Percentiles rank a stretch among this genome's conserved stretches.
These are phyloP conservation scores for Mycena galericulata DNA, from an alignment of 768 basidiomycete genomes.

Conservation along the genomic window DNA sequence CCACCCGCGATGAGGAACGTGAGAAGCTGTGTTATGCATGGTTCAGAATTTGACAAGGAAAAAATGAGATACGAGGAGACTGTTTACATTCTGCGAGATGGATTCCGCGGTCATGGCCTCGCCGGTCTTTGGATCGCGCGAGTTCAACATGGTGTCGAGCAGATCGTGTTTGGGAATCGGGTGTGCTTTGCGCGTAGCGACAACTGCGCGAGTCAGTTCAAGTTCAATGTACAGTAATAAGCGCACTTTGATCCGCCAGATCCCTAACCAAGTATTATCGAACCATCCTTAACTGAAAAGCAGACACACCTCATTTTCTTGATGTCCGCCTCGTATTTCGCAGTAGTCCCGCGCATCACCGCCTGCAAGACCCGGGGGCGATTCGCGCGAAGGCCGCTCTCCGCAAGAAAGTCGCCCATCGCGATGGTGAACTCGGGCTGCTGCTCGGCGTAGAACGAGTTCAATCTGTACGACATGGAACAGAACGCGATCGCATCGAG, in stretches of 20 bases:
- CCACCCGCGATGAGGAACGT: slow-evolving; percentile 64
- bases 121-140: slow-evolving; percentile 59
- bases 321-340: slow-evolving; percentile 55
- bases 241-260: slow-evolving; percentile 55
- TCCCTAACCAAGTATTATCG: too few relatives aligned
- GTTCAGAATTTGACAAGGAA: too few relatives aligned
- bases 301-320: slow-evolving; percentile 56
- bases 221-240: slow-evolving; percentile 6
- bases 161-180: slow-evolving; percentile 57
- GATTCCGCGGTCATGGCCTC: slow-evolving; percentile 53
- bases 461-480: slow-evolving; percentile 58
- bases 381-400: slow-evolving; percentile 49
- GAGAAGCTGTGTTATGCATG: slow-evolving; percentile 45
- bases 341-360: slow-evolving; percentile 48
- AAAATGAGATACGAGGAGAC: not conserved
- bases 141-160: slow-evolving; percentile 58
- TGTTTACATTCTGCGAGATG: slow-evolving; percentile 55
- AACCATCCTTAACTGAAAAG: too few relatives aligned
- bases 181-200: slow-evolving; percentile 52
- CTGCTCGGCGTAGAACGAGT: slow-evolving; percentile 58
- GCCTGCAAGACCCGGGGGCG: slow-evolving; percentile 50
- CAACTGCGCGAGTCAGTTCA: slow-evolving; percentile 42
- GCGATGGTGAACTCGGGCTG: slow-evolving; percentile 54
- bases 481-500: slow-evolving; percentile 61
- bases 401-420: slow-evolving; percentile 56